Base-by-base conservation (phyloP, 1,284 basidiomycete species). In the Kalmanozyma brasiliensis region DNA sequence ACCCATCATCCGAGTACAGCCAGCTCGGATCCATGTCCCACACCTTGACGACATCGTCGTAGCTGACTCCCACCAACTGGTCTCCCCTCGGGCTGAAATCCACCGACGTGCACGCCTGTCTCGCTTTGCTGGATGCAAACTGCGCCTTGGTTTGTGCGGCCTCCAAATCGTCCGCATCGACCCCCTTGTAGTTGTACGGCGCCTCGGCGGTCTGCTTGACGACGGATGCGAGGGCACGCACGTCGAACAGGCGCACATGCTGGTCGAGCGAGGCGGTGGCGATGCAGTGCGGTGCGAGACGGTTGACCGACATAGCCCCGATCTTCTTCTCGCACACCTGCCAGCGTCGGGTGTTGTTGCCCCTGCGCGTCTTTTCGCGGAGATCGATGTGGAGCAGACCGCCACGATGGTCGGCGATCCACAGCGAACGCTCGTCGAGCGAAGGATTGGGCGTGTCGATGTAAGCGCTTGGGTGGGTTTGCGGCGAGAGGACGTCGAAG, bases 251-350 rank as follows among this genome's bases (percentile, higher is more conserved):
- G 1, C 78, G 64, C 13, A 81, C 45, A 14, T 74, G 70, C 29
- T 80, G 78, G 34, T 81, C 79, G 23, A 80, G 61, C 14, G 73
- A 75, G 2, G 78, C 79, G 0, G 78, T 77, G 8, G 79, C 77
- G 22, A 81, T 64, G 38, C 72, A 76, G 49, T 75, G 69, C 3
- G 78, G 76, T 0, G 47, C 53, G 1, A 42, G 26, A 7, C 51
- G 53, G 33, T 80, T 79, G 40, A 81, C 65, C n/a, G 79, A 73
- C 57, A 81, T 63, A 32, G 73, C 77, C 20, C 79, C 79, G 53
- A 81, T 77, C 67, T 77, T 81, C 52, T 80, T 80, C 33, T 81
- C 79, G 57, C 73, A 75, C 10, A 79, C 70, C 48, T 80, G 78
- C 79, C 79, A 81, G 14, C 79, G 52, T 10, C 65, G 51, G 4